phyloP scores from a whole-genome alignment of 2,329 filamentous ascomycete species.

The Alternaria burnsii region DNA sequence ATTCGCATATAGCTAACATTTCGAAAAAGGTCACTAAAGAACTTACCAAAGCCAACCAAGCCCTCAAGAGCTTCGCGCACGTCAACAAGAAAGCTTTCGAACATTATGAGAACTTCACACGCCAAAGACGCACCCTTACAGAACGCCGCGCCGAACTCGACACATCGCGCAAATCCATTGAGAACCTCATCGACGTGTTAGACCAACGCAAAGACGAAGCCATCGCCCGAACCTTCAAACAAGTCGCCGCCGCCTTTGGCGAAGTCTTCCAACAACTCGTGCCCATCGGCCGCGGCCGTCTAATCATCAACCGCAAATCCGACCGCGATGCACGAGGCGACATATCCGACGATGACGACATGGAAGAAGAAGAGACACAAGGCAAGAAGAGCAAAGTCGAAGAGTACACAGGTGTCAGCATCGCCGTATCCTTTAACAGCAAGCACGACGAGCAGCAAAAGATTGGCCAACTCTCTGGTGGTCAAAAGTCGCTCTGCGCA shows the following conservation, averaged over 20 bases:
- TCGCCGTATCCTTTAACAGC: slow-evolving; percentile 98
- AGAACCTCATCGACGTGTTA: slow-evolving; percentile 89
- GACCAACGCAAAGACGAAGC: slow-evolving; percentile 97
- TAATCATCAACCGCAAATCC: slow-evolving; percentile 90
- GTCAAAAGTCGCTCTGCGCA: slow-evolving; percentile 96
- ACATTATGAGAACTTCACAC: slow-evolving; percentile 97
- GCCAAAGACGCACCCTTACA: slow-evolving; percentile 85
- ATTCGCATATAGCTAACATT: slow-evolving; percentile 23
- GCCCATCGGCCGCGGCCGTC: slow-evolving; percentile 86
- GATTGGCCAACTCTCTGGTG: slow-evolving; percentile 95
- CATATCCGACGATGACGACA: slow-evolving; percentile 64
- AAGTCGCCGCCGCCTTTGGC: slow-evolving; percentile 92
- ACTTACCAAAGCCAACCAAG: slow-evolving; percentile 90
- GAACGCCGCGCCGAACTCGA: slow-evolving; percentile 88
- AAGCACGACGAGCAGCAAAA: slow-evolving; percentile 98
- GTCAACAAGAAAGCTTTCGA: slow-evolving; percentile 99
- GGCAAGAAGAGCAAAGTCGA: slow-evolving; percentile 67
- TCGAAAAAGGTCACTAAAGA: slow-evolving; percentile 54
- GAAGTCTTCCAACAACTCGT: slow-evolving; percentile 95
- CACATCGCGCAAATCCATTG: slow-evolving; percentile 83
- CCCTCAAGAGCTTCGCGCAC: slow-evolving; percentile 94
- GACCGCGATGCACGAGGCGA: slow-evolving; percentile 71
- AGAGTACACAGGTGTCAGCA: slow-evolving; percentile 95
- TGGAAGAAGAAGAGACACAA: slow-evolving; percentile 49
- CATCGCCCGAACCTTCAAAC: slow-evolving; percentile 97